These are phyloP conservation scores for Penicillium paxilli DNA, from an alignment of 495 filamentous ascomycete species.

Conservation along the genomic window DNA sequence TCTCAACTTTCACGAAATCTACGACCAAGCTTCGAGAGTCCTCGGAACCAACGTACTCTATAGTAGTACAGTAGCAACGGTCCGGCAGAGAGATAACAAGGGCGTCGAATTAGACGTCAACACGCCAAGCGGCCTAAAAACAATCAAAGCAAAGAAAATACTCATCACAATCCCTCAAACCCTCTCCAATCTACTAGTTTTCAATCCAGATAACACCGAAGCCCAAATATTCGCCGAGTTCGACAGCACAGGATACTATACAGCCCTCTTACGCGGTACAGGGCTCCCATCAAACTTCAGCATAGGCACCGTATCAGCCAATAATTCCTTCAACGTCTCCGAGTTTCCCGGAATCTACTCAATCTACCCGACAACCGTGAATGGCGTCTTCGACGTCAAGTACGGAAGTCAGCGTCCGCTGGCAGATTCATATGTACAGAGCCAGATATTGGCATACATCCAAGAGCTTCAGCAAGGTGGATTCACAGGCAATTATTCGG, in stretches of 20 bases:
- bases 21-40: constrained; percentile 29
- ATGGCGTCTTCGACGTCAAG: constrained; percentile 18
- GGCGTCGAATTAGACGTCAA: constrained; percentile 32
- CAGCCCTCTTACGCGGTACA: constrained; percentile 39
- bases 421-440: constrained; percentile 1
- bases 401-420: constrained; percentile 14
- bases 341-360: constrained; percentile 25
- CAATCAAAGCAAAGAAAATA: constrained; percentile 46
- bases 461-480: constrained; percentile 20
- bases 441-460: constrained; percentile 11
- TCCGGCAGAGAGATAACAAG: constrained; percentile 20
- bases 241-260: constrained; percentile 42
- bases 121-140: constrained; percentile 31
- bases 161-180: constrained; percentile 46
- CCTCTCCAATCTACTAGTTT: constrained; percentile 29
- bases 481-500: constrained; percentile 5
- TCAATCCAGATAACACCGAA: constrained; percentile 39
- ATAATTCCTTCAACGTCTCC: constrained; percentile 27
- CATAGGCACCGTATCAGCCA: constrained; percentile 3
- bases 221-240: constrained; percentile 31
- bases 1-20: constrained; percentile 43
- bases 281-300: constrained; percentile 30
- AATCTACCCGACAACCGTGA: constrained; percentile 17
- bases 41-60: constrained; percentile 34
- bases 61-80: constrained; percentile 25